phyloP scores from a whole-genome alignment of 192 early-diverging fungal genomes.

The Coemansia sp. region DNA sequence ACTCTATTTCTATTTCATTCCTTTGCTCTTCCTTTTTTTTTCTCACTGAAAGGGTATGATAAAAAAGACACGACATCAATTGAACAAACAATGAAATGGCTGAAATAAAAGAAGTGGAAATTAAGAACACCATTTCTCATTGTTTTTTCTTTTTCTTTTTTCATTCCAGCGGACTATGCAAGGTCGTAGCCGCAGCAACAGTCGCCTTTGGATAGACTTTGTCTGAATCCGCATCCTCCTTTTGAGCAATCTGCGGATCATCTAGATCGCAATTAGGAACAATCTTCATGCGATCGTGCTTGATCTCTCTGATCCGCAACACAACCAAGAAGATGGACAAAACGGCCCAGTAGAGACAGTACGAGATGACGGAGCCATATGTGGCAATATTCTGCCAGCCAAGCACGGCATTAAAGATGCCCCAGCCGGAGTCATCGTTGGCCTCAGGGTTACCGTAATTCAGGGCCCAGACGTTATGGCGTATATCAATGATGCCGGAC shows the following conservation, averaged over 20 bases:
- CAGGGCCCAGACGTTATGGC: constrained; percentile 61
- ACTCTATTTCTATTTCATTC: no score
- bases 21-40: no score
- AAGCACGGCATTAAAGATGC: constrained; percentile 71
- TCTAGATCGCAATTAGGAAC: neutral
- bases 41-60: no score
- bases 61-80: no score
- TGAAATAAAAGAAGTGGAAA: no score
- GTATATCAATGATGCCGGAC: constrained; percentile 58
- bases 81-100: no score
- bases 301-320: constrained; percentile 29
- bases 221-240: constrained; percentile 11
- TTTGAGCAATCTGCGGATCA: neutral
- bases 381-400: constrained; percentile 81
- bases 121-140: neutral
- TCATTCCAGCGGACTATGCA: neutral
- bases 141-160: no score
- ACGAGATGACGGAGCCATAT: constrained; percentile 68
- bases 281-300: constrained; percentile 1
- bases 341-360: constrained; percentile 78
- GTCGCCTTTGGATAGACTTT: constrained; percentile 9
- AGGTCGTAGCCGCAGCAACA: neutral
- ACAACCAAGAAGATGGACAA: constrained; percentile 56
- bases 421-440: constrained; percentile 58
- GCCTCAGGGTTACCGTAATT: constrained; percentile 66